Percentiles rank a stretch among this genome's conserved stretches.
These are phyloP conservation scores for Malania oleifera DNA, from an alignment of 164 flowering plant genomes.

Conservation along the genomic window DNA sequence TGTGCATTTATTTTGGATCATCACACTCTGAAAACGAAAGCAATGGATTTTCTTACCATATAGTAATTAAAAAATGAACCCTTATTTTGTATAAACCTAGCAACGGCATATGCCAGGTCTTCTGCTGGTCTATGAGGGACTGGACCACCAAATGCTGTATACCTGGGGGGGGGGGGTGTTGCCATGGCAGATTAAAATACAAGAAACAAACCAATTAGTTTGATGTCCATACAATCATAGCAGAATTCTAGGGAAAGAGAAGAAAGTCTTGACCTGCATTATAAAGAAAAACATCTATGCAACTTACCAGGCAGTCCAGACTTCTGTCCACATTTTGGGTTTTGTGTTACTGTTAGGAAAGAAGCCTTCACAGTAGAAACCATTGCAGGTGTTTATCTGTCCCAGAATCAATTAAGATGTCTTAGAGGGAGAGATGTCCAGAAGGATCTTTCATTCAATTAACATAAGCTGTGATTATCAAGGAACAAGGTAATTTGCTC, in stretches of 20 bases:
- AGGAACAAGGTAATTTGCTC: too few species aligned
- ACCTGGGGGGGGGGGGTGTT: slow-evolving; percentile 38
- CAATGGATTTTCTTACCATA: slow-evolving; percentile 31
- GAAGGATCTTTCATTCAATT: too few species aligned
- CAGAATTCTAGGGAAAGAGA: background rate
- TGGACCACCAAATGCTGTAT: slow-evolving; percentile 54
- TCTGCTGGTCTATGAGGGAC: slow-evolving; percentile 54
- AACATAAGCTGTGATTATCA: too few species aligned
- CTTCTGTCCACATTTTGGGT: slow-evolving; percentile 67
- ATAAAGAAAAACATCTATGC: background rate
- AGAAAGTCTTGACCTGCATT: background rate
- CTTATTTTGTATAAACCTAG: slow-evolving; percentile 51
- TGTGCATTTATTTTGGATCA: too few species aligned
- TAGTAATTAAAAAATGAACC: slow-evolving; percentile 62
- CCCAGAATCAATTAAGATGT: too few species aligned
- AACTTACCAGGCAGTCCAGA: slow-evolving; percentile 65
- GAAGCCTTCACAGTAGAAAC: slow-evolving; percentile 53
- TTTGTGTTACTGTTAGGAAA: slow-evolving; percentile 42
- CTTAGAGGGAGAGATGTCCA: too few species aligned
- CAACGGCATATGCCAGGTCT: slow-evolving; percentile 55
- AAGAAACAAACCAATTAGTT: too few species aligned
- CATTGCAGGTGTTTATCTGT: slow-evolving; percentile 70
- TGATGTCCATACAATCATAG: too few species aligned
- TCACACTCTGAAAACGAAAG: background rate
- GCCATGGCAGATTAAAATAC: too few species aligned